A percentile compares a stretch with the other conserved stretches of the same genome.
Conservation (phyloP, 805 yeast species). For the Pachysolen tannophilus region DNA sequence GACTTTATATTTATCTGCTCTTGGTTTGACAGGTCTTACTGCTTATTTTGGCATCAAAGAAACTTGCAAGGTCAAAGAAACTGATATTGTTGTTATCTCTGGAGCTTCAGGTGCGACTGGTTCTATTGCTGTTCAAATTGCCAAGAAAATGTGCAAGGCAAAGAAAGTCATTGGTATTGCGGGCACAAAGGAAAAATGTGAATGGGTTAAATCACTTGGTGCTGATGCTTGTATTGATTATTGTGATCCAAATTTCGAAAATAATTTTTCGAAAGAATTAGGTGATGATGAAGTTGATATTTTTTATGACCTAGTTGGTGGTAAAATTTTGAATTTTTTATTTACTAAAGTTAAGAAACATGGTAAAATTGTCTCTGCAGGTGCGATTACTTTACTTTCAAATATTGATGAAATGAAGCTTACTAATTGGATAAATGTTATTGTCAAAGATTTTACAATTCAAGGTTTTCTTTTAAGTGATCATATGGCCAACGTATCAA, state of each 20-base stretch:
- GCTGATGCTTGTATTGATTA: constrained; percentile 49
- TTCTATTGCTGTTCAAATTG: constrained; percentile 46
- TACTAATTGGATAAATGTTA: no score
- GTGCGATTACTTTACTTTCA: constrained; percentile 57
- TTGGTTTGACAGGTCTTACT: constrained; percentile 54
- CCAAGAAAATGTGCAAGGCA: constrained; percentile 40
- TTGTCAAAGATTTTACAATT: no score
- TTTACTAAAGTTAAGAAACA: constrained; percentile 27
- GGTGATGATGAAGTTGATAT: constrained; percentile 43
- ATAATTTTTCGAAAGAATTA: constrained; percentile 29
- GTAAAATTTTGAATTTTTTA: constrained; percentile 41
- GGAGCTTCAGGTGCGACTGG: constrained; percentile 81
- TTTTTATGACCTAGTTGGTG: constrained; percentile 61
- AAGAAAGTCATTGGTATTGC: constrained; percentile 53
- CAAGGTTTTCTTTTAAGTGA: no score
- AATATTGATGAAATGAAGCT: no score
- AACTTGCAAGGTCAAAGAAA: constrained; percentile 37
- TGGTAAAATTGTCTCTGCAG: constrained; percentile 51
- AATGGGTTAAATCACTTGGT: constrained; percentile 46
- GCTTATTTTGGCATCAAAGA: constrained; percentile 49
- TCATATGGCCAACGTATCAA: no score
- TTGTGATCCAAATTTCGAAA: constrained; percentile 30
- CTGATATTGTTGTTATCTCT: constrained; percentile 43
- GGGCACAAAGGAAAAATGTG: constrained; percentile 48
- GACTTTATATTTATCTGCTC: constrained; percentile 35